Evolutionary conservation across 306 rosid genomes (phyloP), one percentile per base, ranked within the genome.

Genomic region (Begonia fuchsioides): DNA sequence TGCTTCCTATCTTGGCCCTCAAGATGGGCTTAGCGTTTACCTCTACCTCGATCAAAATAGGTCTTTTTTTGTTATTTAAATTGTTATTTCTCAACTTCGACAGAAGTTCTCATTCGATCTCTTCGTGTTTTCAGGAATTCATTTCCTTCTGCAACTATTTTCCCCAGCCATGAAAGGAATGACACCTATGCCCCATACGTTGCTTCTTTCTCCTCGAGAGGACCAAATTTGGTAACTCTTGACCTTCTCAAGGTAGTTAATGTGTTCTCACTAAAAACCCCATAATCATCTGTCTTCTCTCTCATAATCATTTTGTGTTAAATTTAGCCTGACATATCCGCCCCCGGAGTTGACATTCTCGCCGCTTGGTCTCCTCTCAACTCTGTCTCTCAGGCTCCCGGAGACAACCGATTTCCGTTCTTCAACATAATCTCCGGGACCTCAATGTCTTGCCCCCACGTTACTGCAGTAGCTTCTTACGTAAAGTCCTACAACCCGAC

Each of bases 401-500:
- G 7, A 1, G 4, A 53, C 56, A 0, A 64, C 68, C 52, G 12
- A 7, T 43, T 4, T n/a, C n/a, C 38, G 3, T 9, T 17, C 3
- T 74, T 49, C 41, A 61, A 74, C 8, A 61, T 74, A 6, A 32
- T 61, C 13, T 54, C 70, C 1, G 76, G 76, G 15, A 74, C 76
- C 16, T 74, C 80, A 20, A 65, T 69, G 80, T 49, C 67, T 19
- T 62, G 65, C 38, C 65, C 76, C 17, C 73, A 63, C 17, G 58
- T 44, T 14, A 59, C 60, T 6, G 60, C 52, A 50, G 68, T 39
- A 7, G 68, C 76, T 38, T 51, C 60, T 32, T 49, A 52, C 5
- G 32, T 79, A 49, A 79, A 79, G 53, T 79, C 82, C 15, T 64
- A 72, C 18, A 64, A 79, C 12, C 75, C 71, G 2, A 44, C 32